A percentile compares a stretch with the other conserved stretches of the same genome.
Evolutionary conservation across 2,329 filamentous ascomycete genomes (phyloP).

Genomic region (Pseudopithomyces maydicus): DNA sequence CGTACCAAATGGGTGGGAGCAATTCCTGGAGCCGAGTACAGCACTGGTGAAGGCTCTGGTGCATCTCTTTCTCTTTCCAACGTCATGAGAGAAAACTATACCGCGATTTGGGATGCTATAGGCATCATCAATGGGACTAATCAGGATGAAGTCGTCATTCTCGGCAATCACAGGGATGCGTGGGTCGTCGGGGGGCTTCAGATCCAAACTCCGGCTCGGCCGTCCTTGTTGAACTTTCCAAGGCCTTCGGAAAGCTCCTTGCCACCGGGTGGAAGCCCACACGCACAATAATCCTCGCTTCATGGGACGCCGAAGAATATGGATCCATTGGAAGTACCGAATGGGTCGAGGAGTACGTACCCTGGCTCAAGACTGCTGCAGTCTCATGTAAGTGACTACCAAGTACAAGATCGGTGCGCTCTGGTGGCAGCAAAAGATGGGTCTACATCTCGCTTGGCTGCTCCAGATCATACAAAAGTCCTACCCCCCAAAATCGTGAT

Average conservation of each 20-base stretch:
- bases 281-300: constrained; percentile 54
- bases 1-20: constrained; percentile 45
- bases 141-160: constrained; percentile 58
- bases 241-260: constrained; percentile 54
- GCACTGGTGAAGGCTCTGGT: constrained; percentile 59
- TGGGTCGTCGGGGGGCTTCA: constrained; percentile 60
- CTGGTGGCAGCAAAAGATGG: no score
- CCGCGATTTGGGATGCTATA: constrained; percentile 77
- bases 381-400: constrained; percentile 41
- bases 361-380: constrained; percentile 51
- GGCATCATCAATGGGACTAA: constrained; percentile 72
- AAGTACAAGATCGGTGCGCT: no score
- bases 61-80: constrained; percentile 57
- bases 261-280: constrained; percentile 58
- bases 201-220: constrained; percentile 59
- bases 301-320: constrained; percentile 52
- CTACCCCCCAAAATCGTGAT: no score
- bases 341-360: constrained; percentile 57
- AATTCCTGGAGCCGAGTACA: constrained; percentile 43
- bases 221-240: constrained; percentile 56
- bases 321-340: constrained; percentile 50
- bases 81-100: constrained; percentile 80
- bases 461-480: no score
- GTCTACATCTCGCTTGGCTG: no score
- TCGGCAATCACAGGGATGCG: constrained; percentile 60